Percentiles rank a stretch among this genome's conserved stretches.
phyloP scores from a whole-genome alignment of 306 rosid species.

The Benincasa hispida region DNA sequence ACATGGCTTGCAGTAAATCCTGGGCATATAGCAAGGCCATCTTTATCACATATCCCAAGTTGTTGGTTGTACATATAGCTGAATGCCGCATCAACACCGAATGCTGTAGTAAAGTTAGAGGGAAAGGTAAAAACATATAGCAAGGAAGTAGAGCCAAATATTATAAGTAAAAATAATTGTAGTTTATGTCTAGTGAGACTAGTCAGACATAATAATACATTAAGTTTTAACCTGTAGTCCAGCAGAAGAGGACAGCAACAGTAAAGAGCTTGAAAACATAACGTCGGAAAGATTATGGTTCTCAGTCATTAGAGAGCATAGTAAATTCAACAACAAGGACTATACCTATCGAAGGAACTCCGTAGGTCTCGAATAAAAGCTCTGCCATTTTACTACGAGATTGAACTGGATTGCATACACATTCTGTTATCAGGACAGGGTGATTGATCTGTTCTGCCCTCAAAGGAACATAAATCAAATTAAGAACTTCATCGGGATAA shows the following conservation, averaged over 20 bases:
- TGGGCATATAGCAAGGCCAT: slow-evolving; percentile 90
- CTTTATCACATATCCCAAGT: slow-evolving; percentile 65
- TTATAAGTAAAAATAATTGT: neutral
- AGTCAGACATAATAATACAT: neutral
- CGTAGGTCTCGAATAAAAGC: slow-evolving; percentile 93
- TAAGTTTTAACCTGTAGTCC: neutral
- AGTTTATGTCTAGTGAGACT: neutral
- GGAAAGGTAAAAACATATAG: neutral
- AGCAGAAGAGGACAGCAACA: neutral
- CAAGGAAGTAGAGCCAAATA: neutral
- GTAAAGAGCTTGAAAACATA: neutral
- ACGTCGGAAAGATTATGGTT: neutral
- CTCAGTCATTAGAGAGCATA: neutral
- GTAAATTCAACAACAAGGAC: neutral
- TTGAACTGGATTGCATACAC: slow-evolving; percentile 84
- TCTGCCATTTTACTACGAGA: slow-evolving; percentile 97
- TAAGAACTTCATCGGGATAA: neutral
- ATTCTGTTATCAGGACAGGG: slow-evolving; percentile 89
- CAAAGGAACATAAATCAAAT: slow-evolving; percentile 27
- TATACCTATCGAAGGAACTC: slow-evolving; percentile 86
- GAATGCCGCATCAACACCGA: slow-evolving; percentile 92
- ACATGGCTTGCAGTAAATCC: slow-evolving; percentile 88
- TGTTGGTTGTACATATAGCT: slow-evolving; percentile 81
- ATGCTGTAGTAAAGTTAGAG: slow-evolving; percentile 46
- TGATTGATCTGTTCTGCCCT: slow-evolving; percentile 93